Evolutionary conservation across 495 filamentous ascomycete genomes (phyloP).

Genomic region (Daldinia childiae): DNA sequence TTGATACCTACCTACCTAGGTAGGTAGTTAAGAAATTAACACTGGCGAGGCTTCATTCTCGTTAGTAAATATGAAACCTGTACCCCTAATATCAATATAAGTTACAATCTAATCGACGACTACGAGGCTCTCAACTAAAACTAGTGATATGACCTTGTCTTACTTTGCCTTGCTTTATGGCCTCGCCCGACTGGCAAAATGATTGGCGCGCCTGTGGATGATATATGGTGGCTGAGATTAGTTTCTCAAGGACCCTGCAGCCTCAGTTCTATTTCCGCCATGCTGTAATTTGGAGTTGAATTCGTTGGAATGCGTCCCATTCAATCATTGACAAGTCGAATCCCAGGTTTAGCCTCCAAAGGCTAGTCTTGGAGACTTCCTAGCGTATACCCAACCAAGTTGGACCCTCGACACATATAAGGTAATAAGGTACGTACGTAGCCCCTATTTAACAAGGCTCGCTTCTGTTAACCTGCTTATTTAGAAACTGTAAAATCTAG

Average conservation of each 20-base stretch:
- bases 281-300: neutral
- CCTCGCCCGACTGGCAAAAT: too few relatives aligned
- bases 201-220: neutral
- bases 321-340: neutral
- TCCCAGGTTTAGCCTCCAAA: neutral
- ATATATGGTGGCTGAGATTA: neutral
- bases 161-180: neutral
- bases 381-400: neutral
- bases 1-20: too few relatives aligned
- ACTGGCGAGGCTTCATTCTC: neutral
- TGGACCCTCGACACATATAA: neutral
- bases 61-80: neutral
- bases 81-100: neutral
- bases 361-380: neutral
- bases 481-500: neutral
- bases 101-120: neutral
- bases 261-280: neutral
- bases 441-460: neutral
- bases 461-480: neutral
- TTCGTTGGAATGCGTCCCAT: neutral
- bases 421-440: too few relatives aligned
- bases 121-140: neutral
- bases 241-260: neutral
- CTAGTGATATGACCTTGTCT: neutral
- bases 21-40: too few relatives aligned